Evolutionary conservation across 164 flowering plant genomes (phyloP).

Genomic region (Sedum album): DNA sequence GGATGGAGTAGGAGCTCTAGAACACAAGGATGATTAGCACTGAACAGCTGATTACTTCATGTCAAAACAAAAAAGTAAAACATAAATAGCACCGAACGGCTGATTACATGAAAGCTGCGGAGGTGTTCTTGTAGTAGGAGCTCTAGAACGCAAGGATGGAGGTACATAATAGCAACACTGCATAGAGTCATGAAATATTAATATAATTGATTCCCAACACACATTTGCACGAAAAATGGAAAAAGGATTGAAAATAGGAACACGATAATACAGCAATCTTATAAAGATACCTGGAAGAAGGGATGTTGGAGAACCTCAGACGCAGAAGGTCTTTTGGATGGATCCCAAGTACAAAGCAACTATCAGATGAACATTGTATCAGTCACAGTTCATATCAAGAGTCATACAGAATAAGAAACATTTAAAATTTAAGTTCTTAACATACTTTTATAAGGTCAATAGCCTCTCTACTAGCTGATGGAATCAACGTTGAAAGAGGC

Average conservation of each 20-base stretch:
- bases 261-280: too few relatives aligned
- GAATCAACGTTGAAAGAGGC: constrained; percentile 3
- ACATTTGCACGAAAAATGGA: too few relatives aligned
- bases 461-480: constrained; percentile 6
- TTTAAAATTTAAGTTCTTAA: not conserved
- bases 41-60: too few relatives aligned
- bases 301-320: constrained; percentile 51
- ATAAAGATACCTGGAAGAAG: constrained; percentile 28
- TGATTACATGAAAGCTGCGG: constrained; percentile 52
- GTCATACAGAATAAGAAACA: not conserved
- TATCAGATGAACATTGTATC: not conserved
- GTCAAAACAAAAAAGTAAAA: too few relatives aligned
- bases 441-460: constrained; percentile 8
- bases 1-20: too few relatives aligned
- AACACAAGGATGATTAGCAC: too few relatives aligned
- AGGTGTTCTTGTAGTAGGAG: constrained; percentile 56
- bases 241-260: too few relatives aligned
- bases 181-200: constrained; percentile 3
- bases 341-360: constrained; percentile 60
- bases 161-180: constrained; percentile 93
- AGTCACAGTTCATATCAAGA: not conserved
- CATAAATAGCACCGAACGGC: not conserved
- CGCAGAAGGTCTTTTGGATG: constrained; percentile 53
- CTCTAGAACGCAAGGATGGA: constrained; percentile 67
- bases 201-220: too few relatives aligned